Base-by-base conservation (phyloP, 2,329 filamentous ascomycete genomes). In the Aspergillus sp. region DNA sequence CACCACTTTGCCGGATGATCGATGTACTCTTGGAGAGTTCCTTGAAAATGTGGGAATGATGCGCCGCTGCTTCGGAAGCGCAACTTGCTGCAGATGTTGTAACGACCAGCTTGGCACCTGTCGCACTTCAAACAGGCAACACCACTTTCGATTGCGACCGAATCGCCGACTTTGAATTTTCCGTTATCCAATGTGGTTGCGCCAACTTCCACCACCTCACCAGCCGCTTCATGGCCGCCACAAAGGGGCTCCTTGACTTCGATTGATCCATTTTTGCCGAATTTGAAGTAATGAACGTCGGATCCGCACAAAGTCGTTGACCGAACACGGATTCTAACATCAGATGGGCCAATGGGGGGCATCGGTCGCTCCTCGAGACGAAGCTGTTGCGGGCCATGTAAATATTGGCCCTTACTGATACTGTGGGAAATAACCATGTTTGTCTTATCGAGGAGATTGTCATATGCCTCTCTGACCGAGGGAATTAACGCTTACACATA, bases 271-370 rank as follows among this genome's bases (percentile, higher is more conserved):
- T 49, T 51, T 60, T 83, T 80, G 58, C 85, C 86, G 64, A 89
- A 83, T 47, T 79, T 71, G 77, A 85, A 90, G 78, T 91, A 91
- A 74, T 93, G 81, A 11, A 81, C 72, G 61, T 84, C 81, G 38
- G 75, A 78, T 51, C 81, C 81, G 60, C 81, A 84, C 54, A 84
- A 78, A 32, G 79, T 79, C 8, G 80, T 84, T 45, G 74, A 71
- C 42, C 74, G 75, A 46, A 83, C 72, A 42, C 72, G 70, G 46
- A 84, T 64, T 60, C 82, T 74, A 33, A 84, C 72, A 56, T 83
- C 79, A 51, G 67, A 60, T 6, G 43, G 38, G 7, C 6, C n/a
- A 7, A 12, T 9, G 7, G n/a, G 6, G n/a, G 33, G 7, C 10
- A 12, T 7, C 7, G n/a, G 10, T 7, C 33, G 7, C 13, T 9